Evolutionary conservation across 768 basidiomycete species (phyloP).

Genomic region (Tephrocybe sp.): DNA sequence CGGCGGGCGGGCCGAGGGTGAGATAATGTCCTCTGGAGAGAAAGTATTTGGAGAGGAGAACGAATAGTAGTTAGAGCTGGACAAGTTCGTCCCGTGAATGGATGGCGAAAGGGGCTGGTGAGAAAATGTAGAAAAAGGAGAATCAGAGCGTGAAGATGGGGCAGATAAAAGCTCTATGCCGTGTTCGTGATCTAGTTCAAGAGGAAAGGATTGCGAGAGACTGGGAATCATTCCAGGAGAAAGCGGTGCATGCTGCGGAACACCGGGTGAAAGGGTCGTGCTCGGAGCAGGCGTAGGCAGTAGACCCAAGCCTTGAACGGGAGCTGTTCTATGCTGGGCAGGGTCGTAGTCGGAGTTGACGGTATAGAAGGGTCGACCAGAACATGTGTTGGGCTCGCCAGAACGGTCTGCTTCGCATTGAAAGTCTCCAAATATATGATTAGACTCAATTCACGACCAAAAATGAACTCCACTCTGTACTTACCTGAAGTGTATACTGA

Average conservation of each 20-base stretch:
- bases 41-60: slow-evolving; percentile 18
- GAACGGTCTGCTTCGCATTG: slow-evolving; percentile 27
- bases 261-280: slow-evolving; percentile 12
- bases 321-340: slow-evolving; percentile 21
- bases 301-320: slow-evolving; percentile 3
- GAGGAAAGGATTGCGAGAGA: slow-evolving; percentile 43
- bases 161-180: slow-evolving; percentile 44
- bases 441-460: background rate
- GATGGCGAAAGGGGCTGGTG: slow-evolving; percentile 18
- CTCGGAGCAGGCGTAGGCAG: slow-evolving; percentile 14
- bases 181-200: slow-evolving; percentile 42
- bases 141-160: slow-evolving; percentile 40
- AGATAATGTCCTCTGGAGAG: slow-evolving; percentile 1
- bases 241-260: slow-evolving; percentile 9
- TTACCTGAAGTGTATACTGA: slow-evolving; percentile 46
- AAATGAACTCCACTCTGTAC: slow-evolving; percentile 12
- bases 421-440: slow-evolving; percentile 3
- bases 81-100: slow-evolving; percentile 3
- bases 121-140: slow-evolving; percentile 36
- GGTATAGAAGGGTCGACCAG: slow-evolving; percentile 36
- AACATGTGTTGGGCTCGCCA: slow-evolving; percentile 48
- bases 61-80: slow-evolving; percentile 17
- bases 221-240: slow-evolving; percentile 32
- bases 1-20: slow-evolving; percentile 10
- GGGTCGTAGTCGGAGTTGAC: slow-evolving; percentile 24